Evolutionary conservation across 208 protist species (phyloP), one percentile per base, ranked within the genome.

Genomic region (Leishmania guyanensis): DNA sequence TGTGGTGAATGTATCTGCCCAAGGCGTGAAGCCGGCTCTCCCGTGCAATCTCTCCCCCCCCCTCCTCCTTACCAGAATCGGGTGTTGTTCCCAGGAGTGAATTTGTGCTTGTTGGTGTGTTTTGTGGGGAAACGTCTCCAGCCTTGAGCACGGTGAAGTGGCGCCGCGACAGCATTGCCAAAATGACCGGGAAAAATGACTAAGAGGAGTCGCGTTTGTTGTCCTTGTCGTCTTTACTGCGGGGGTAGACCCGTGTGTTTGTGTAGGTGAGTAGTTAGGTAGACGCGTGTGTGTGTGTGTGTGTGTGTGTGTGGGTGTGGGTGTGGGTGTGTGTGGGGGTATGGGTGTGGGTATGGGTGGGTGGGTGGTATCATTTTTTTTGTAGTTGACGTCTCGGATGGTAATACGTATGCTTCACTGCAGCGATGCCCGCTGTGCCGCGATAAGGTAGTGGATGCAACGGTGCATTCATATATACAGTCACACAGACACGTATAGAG

Each of bases 281-380:
- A 8, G n/a, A 29, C 39, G 36, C 50, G 66, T 71, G 66, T 50
- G 36, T 71, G 39, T 71, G 36, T 71, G 65, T 71, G 10, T 48
- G 20, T 62, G 50, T 73, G 65, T 62, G 50, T 80, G 46, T 65
- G 65, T 69, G 36, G 64, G 68, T 6, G 14, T 69, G 36, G 64
- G 66, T 71, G 10, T 48, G 20, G 26, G 50, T 73, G 65, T 62
- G 50, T 80, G 46, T 65, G 65, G 56, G 36, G 64, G 68, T 6
- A 5, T 69, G 36, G 64, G 66, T 71, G 10, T 48, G 20, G 26
- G 50, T 73, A 2, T 20, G 68, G 17, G 68, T n/a, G 29, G 29
- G 29, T 69, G 36, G 64, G 68, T 6, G 14, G 68, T 73, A 26
- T 5, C 26, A 26, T 14, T 9, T 9, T 62, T 62, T 62, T 66